Evolutionary conservation across 805 yeast genomes (phyloP).

Genomic region (Yamadazyma sp.): DNA sequence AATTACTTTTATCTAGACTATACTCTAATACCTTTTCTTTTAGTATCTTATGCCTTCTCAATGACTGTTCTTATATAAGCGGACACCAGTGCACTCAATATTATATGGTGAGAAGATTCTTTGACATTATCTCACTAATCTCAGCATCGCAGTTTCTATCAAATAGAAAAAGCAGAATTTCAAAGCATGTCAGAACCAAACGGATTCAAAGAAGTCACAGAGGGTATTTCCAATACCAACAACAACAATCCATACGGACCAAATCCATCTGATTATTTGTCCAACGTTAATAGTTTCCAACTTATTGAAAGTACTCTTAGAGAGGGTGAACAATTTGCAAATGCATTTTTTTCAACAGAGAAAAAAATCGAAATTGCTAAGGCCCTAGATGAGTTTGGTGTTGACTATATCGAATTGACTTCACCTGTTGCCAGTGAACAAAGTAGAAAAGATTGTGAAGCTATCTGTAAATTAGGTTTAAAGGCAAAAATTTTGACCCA

Average conservation of each 20-base stretch:
- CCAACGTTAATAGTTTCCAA: slow-evolving; percentile 52
- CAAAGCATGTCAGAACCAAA: slow-evolving; percentile 25
- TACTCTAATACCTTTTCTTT: no score
- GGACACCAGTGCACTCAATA: no score
- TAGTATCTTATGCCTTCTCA: no score
- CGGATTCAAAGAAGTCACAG: slow-evolving; percentile 36
- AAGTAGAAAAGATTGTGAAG: slow-evolving; percentile 55
- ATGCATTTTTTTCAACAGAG: slow-evolving; percentile 56
- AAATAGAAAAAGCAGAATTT: neutral
- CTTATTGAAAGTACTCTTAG: slow-evolving; percentile 57
- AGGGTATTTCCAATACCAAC: slow-evolving; percentile 28
- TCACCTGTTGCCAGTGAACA: slow-evolving; percentile 61
- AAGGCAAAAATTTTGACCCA: slow-evolving; percentile 58
- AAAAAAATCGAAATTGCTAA: slow-evolving; percentile 57
- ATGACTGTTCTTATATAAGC: no score
- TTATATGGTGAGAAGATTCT: no score
- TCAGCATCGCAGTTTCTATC: neutral
- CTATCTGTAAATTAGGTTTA: slow-evolving; percentile 56
- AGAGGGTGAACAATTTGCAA: slow-evolving; percentile 65
- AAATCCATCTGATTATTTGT: slow-evolving; percentile 54
- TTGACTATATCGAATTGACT: slow-evolving; percentile 58
- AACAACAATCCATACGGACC: slow-evolving; percentile 54
- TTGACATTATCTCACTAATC: no score
- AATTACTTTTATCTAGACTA: no score
- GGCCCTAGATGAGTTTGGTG: slow-evolving; percentile 60